A percentile compares a stretch with the other conserved stretches of the same genome.
Conservation (phyloP, 805 yeast genomes). For the Ogataea pignaliae region DNA sequence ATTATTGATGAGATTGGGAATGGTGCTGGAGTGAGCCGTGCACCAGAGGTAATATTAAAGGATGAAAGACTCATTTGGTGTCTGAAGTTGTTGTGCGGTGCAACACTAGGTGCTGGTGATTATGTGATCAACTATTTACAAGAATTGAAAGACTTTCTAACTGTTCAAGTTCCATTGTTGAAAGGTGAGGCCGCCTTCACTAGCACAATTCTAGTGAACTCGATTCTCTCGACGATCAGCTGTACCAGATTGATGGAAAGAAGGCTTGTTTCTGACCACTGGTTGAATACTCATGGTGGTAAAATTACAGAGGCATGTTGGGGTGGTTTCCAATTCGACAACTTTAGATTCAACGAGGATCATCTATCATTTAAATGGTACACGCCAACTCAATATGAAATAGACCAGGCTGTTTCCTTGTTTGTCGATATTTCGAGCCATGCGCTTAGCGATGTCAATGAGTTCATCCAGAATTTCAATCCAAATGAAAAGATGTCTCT, state of each 20-base stretch:
- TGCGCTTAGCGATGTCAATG: conserved; percentile 49
- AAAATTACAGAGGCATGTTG: conserved; percentile 49
- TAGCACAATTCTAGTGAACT: conserved; percentile 55
- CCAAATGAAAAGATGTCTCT: conserved; percentile 26
- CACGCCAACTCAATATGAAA: conserved; percentile 52
- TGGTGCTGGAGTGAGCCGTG: conserved; percentile 74
- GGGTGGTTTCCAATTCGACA: conserved; percentile 70
- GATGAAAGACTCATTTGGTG: conserved; percentile 76
- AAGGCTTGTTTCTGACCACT: conserved; percentile 46
- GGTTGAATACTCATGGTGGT: conserved; percentile 32
- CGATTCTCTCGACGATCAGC: conserved; percentile 58
- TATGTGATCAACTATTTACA: conserved; percentile 39
- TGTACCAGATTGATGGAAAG: conserved; percentile 55
- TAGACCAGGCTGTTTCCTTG: conserved; percentile 55
- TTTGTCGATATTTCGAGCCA: conserved; percentile 46
- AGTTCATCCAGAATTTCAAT: conserved; percentile 47
- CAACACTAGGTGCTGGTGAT: conserved; percentile 62
- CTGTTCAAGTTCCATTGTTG: conserved; percentile 36
- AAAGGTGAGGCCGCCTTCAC: conserved; percentile 62
- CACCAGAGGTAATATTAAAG: conserved; percentile 62
- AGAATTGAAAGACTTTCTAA: conserved; percentile 45
- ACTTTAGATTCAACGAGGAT: conserved; percentile 41
- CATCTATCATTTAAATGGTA: conserved; percentile 71
- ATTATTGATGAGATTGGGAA: conserved; percentile 72
- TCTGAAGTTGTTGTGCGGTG: conserved; percentile 63